Percentiles rank a stretch among this genome's conserved stretches.
These are phyloP conservation scores for Ampelomyces quisqualis DNA, from an alignment of 2,329 filamentous ascomycete species.

Conservation along the genomic window DNA sequence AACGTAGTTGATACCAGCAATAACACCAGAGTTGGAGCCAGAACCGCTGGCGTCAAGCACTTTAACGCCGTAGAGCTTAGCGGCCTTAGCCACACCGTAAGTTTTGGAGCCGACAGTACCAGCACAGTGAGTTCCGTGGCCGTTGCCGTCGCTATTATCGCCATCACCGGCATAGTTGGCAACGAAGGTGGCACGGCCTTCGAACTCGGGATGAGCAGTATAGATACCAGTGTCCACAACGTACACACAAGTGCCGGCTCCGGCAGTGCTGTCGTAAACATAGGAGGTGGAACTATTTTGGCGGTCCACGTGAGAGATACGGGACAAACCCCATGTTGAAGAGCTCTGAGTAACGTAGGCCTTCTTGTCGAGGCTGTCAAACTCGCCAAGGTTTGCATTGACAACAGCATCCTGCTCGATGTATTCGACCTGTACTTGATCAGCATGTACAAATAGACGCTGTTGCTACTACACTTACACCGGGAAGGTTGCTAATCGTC, in stretches of 20 bases:
- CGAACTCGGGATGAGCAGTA: slow-evolving; percentile 52
- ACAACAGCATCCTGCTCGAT: slow-evolving; percentile 46
- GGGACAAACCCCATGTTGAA: slow-evolving; percentile 46
- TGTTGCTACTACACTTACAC: slow-evolving; percentile 19
- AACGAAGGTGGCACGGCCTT: slow-evolving; percentile 43
- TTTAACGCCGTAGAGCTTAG: slow-evolving; percentile 45
- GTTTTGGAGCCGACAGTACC: slow-evolving; percentile 42
- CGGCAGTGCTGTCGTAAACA: slow-evolving; percentile 44
- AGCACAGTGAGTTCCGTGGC: slow-evolving; percentile 44
- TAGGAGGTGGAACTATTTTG: slow-evolving; percentile 34
- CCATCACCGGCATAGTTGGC: slow-evolving; percentile 43
- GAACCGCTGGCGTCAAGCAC: slow-evolving; percentile 40
- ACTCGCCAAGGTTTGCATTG: slow-evolving; percentile 27
- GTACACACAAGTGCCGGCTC: slow-evolving; percentile 54
- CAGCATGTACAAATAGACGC: slow-evolving; percentile 1
- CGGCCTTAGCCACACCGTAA: slow-evolving; percentile 44
- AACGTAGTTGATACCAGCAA: slow-evolving; percentile 44
- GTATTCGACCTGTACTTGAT: slow-evolving; percentile 36
- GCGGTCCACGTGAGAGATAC: slow-evolving; percentile 41
- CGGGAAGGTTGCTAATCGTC: slow-evolving; percentile 31
- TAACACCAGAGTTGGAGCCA: slow-evolving; percentile 46
- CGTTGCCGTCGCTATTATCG: slow-evolving; percentile 41
- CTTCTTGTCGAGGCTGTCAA: slow-evolving; percentile 28
- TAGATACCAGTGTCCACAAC: slow-evolving; percentile 67
- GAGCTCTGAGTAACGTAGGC: slow-evolving; percentile 43